These are phyloP conservation scores for Termitomyces heimii DNA, from an alignment of 768 basidiomycete species.

Conservation along the genomic window DNA sequence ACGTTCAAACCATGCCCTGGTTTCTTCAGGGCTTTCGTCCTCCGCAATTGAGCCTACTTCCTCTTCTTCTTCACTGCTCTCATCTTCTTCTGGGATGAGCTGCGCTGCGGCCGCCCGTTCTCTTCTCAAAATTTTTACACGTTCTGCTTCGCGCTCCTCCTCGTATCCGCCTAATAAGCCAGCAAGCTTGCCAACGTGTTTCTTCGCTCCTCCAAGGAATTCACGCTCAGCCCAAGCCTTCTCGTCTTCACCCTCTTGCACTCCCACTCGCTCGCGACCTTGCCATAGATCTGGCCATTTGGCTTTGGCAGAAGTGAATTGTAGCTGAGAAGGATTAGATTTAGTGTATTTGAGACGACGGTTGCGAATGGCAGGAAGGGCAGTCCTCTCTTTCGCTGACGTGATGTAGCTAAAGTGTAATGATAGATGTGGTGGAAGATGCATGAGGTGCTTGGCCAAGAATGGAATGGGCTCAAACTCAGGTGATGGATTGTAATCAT, in stretches of 20 bases:
- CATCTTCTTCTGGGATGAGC: constrained; percentile 67
- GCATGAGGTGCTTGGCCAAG: constrained; percentile 47
- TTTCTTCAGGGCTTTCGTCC: constrained; percentile 44
- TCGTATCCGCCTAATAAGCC: constrained; percentile 64
- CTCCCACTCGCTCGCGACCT: constrained; percentile 42
- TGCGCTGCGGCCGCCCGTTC: constrained; percentile 32
- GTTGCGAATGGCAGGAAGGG: constrained; percentile 62
- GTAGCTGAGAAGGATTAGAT: constrained; percentile 49
- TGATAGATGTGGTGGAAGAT: constrained; percentile 66
- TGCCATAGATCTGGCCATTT: constrained; percentile 70
- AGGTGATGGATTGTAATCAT: constrained; percentile 58
- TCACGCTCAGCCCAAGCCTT: constrained; percentile 57
- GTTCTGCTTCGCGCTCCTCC: constrained; percentile 70
- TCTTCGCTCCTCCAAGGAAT: constrained; percentile 51
- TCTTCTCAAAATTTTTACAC: constrained; percentile 41
- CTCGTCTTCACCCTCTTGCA: constrained; percentile 59
- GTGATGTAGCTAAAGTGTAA: constrained; percentile 36
- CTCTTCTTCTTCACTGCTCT: constrained; percentile 45
- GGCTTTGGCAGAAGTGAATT: constrained; percentile 43
- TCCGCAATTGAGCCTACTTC: constrained; percentile 20
- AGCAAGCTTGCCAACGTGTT: constrained; percentile 68
- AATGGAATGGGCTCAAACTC: constrained; percentile 53
- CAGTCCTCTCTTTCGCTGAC: constrained; percentile 62
- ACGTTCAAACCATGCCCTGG: constrained; percentile 48
- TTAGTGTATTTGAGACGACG: constrained; percentile 59